These are phyloP conservation scores for Citrus australasica DNA, from an alignment of 345 rosid genomes.

Conservation along the genomic window DNA sequence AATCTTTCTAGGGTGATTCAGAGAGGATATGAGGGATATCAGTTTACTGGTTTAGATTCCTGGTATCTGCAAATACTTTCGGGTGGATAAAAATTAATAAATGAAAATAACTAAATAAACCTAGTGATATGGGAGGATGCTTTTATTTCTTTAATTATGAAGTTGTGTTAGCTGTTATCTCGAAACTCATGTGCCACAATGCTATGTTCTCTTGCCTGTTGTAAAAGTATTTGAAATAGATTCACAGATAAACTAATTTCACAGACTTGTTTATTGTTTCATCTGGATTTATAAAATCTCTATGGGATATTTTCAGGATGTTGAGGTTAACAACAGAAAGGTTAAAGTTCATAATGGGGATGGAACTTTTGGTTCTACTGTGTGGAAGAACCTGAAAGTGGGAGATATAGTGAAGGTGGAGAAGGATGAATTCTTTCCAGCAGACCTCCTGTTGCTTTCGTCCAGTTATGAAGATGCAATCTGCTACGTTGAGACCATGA, in stretches of 20 bases:
- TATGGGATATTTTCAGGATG: slow-evolving; percentile 45
- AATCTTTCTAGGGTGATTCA: not conserved
- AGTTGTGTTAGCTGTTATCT: not conserved
- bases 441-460: slow-evolving; percentile 74
- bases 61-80: not conserved
- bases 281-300: not conserved
- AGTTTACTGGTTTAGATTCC: not conserved
- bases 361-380: slow-evolving; percentile 46
- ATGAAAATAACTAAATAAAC: not conserved
- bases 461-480: slow-evolving; percentile 80
- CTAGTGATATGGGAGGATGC: not conserved
- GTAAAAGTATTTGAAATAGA: not conserved
- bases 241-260: not conserved
- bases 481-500: slow-evolving; percentile 96
- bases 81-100: not conserved
- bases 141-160: not conserved
- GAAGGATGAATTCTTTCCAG: slow-evolving; percentile 82
- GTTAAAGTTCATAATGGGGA: slow-evolving; percentile 55
- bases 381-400: slow-evolving; percentile 73
- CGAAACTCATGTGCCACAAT: not conserved
- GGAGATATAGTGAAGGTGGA: slow-evolving; percentile 86
- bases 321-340: slow-evolving; percentile 75
- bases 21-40: not conserved
- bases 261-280: not conserved
- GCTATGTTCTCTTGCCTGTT: not conserved